A percentile compares a stretch with the other conserved stretches of the same genome.
phyloP scores from a whole-genome alignment of 1,139 yeast species.

The Ogataea hybrid region DNA sequence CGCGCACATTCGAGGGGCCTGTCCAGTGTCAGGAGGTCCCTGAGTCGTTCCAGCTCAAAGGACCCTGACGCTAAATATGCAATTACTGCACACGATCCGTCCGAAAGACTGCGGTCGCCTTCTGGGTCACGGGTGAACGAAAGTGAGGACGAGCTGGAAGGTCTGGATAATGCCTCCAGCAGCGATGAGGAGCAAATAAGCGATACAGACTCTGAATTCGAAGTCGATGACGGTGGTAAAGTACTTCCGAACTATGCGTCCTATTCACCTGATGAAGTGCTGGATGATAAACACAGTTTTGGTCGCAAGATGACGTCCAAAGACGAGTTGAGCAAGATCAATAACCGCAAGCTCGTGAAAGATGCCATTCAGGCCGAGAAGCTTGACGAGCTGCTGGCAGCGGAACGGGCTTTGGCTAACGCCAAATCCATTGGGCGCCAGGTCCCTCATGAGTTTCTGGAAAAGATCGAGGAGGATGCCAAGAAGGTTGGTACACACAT shows the following conservation, averaged over 20 bases:
- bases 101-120: slow-evolving; percentile 43
- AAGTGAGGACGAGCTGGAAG: slow-evolving; percentile 35
- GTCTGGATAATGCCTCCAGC: slow-evolving; percentile 3
- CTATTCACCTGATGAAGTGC: slow-evolving; percentile 32
- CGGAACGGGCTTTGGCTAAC: slow-evolving; percentile 59
- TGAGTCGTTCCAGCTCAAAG: slow-evolving; percentile 20
- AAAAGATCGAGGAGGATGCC: slow-evolving; percentile 38
- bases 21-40: slow-evolving; percentile 24
- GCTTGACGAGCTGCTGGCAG: slow-evolving; percentile 57
- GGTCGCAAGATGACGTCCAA: slow-evolving; percentile 16
- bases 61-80: slow-evolving; percentile 41
- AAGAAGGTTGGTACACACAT: slow-evolving; percentile 33
- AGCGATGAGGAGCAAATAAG: slow-evolving; percentile 70
- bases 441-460: slow-evolving; percentile 44
- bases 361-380: slow-evolving; percentile 48
- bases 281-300: slow-evolving; percentile 8
- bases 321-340: slow-evolving; percentile 23
- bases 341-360: slow-evolving; percentile 36
- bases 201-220: slow-evolving; percentile 60
- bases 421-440: slow-evolving; percentile 51
- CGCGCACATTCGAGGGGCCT: slow-evolving; percentile 24
- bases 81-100: slow-evolving; percentile 50
- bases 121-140: slow-evolving; percentile 33
- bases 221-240: slow-evolving; percentile 60
- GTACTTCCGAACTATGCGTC: slow-evolving; percentile 56